Evolutionary conservation across 129 eudicot species (phyloP).

Genomic region (Ambrosia trifida): DNA sequence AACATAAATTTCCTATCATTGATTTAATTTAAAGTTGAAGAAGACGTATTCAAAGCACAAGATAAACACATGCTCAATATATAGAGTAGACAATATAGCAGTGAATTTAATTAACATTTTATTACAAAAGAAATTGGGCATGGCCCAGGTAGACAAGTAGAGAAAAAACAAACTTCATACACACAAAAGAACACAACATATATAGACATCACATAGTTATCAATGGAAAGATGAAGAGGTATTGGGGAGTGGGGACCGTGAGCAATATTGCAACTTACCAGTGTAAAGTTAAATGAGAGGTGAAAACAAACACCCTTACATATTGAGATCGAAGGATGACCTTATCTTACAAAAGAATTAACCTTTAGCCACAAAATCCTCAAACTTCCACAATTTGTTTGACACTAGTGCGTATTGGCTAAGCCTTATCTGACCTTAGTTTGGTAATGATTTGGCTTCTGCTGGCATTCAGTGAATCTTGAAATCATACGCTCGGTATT

Average conservation of each 20-base stretch:
- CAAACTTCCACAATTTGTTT: constrained; percentile 28
- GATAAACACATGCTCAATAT: constrained; percentile 20
- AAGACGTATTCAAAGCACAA: not conserved
- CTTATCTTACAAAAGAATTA: constrained; percentile 33
- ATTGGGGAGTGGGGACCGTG: constrained; percentile 35
- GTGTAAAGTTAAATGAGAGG: constrained; percentile 31
- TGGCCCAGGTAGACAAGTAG: constrained; percentile 21
- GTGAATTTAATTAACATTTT: not conserved
- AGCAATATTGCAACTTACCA: constrained; percentile 21
- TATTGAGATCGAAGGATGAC: constrained; percentile 31
- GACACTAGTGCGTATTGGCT: constrained; percentile 25
- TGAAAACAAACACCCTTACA: constrained; percentile 20
- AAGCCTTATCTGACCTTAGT: constrained; percentile 35
- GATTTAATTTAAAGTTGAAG: too few relatives aligned
- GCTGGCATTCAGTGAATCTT: constrained; percentile 17
- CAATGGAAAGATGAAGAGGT: constrained; percentile 30
- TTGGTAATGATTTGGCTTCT: constrained; percentile 5
- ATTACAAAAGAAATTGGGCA: not conserved
- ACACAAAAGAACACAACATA: constrained; percentile 24
- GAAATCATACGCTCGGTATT: not conserved
- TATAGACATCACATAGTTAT: constrained; percentile 23
- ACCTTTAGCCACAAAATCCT: constrained; percentile 39
- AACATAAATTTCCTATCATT: too few relatives aligned
- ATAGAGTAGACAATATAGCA: constrained; percentile 3
- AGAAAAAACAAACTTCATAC: constrained; percentile 29